These are phyloP conservation scores for Aspergillus sp. DNA, from an alignment of 2,329 filamentous ascomycete genomes.

Conservation along the genomic window DNA sequence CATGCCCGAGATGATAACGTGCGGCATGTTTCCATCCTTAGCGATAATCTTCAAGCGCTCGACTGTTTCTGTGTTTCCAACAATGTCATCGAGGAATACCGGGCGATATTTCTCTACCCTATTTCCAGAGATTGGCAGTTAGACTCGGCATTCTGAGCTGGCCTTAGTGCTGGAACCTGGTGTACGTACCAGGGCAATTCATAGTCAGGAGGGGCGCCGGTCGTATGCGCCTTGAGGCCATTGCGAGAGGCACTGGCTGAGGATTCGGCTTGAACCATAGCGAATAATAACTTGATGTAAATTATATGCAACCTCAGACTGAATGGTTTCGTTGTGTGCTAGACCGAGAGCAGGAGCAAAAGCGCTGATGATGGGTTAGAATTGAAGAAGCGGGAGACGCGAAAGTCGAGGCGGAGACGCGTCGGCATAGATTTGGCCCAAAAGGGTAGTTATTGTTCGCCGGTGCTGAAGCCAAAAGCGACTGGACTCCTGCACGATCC, in stretches of 20 bases:
- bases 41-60: constrained; percentile 97
- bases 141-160: constrained; percentile 9
- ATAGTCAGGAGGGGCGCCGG: constrained; percentile 47
- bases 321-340: not conserved
- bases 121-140: constrained; percentile 14
- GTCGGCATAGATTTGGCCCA: constrained; percentile 24
- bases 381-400: constrained; percentile 25
- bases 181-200: constrained; percentile 52
- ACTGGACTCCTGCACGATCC: not conserved
- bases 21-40: constrained; percentile 98
- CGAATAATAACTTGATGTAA: constrained; percentile 4
- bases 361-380: not conserved
- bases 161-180: not conserved
- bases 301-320: not conserved
- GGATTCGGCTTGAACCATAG: constrained; percentile 51
- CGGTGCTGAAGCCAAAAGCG: not conserved
- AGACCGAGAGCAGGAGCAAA: not conserved
- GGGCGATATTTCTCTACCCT: constrained; percentile 99
- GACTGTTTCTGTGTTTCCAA: constrained; percentile 96
- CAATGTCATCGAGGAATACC: constrained; percentile 91
- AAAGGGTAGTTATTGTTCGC: constrained; percentile 6
- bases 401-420: constrained; percentile 31
- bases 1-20: constrained; percentile 99
- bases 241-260: constrained; percentile 47
- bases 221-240: constrained; percentile 42